A percentile compares a stretch with the other conserved stretches of the same genome.
phyloP scores from a whole-genome alignment of 2,329 filamentous ascomycete species.

The Elsinoe australis region DNA sequence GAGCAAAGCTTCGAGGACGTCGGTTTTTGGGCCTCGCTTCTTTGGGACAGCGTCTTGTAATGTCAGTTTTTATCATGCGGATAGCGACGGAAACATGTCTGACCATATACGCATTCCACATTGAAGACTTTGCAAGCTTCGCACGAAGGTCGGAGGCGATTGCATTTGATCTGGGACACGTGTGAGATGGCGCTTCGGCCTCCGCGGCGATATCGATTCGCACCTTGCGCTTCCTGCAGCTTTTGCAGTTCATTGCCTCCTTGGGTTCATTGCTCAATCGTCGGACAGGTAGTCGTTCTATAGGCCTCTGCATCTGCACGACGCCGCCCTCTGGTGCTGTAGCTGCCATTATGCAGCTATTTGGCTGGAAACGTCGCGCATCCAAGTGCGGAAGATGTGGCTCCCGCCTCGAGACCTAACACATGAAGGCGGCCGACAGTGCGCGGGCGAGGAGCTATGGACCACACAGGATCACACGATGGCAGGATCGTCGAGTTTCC shows the following conservation, averaged over 20 bases:
- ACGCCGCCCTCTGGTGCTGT: conserved; percentile 18
- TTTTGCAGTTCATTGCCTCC: conserved; percentile 94
- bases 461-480: not conserved
- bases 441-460: conserved; percentile 1
- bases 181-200: conserved; percentile 17
- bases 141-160: conserved; percentile 72
- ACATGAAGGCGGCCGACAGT: conserved; percentile 8
- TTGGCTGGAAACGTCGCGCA: conserved; percentile 4
- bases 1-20: conserved; percentile 74
- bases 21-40: conserved; percentile 83
- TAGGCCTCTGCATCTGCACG: conserved; percentile 60
- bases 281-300: conserved; percentile 66
- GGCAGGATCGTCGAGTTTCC: conserved; percentile 10
- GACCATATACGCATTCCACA: conserved; percentile 82
- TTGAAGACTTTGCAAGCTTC: conserved; percentile 87
- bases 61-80: not conserved
- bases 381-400: conserved; percentile 15
- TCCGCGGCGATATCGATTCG: conserved; percentile 21
- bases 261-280: conserved; percentile 67
- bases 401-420: conserved; percentile 11
- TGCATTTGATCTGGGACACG: conserved; percentile 74
- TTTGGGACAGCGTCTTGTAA: conserved; percentile 73
- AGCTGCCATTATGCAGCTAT: conserved; percentile 19
- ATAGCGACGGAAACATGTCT: conserved; percentile 24
- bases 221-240: conserved; percentile 86